phyloP scores from a whole-genome alignment of 371 early-diverging fungal species.

The Actinomortierella ambigua region DNA sequence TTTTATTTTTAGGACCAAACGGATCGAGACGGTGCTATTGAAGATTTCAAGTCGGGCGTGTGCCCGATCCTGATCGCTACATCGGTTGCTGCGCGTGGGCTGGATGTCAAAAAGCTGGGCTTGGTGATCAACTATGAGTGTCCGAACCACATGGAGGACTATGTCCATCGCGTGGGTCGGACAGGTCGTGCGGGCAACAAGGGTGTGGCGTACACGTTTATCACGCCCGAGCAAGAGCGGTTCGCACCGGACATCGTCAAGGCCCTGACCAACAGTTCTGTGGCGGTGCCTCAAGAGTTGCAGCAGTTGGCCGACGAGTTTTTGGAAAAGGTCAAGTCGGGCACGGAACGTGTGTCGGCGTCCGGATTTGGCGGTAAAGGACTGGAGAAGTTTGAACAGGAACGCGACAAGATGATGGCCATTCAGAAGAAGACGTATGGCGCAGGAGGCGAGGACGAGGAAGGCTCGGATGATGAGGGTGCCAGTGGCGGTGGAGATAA shows the following conservation, averaged over 20 bases:
- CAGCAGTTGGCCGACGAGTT: conserved; percentile 82
- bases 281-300: conserved; percentile 77
- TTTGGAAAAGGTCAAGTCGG: conserved; percentile 88
- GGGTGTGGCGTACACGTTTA: conserved; percentile 96
- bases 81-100: conserved; percentile 99
- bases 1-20: conserved; percentile 77
- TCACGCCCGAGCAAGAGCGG: conserved; percentile 91
- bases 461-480: conserved; percentile 71
- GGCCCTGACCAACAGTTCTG: conserved; percentile 82
- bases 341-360: conserved; percentile 79
- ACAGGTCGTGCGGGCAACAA: conserved; percentile 99
- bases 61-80: conserved; percentile 96
- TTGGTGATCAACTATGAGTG: conserved; percentile 98
- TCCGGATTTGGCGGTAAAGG: conserved; percentile 98
- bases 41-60: conserved; percentile 91
- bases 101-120: conserved; percentile 97
- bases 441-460: conserved; percentile 73
- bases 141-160: conserved; percentile 98
- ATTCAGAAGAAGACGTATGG: conserved; percentile 91
- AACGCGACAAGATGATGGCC: conserved; percentile 88
- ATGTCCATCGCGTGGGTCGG: conserved; percentile 98
- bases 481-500: conserved; percentile 30
- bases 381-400: conserved; percentile 91
- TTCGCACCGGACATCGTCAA: conserved; percentile 94
- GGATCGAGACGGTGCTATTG: conserved; percentile 92